Percentiles rank a stretch among this genome's conserved stretches.
phyloP scores from a whole-genome alignment of 768 basidiomycete genomes.

The Rhizopogon vinicolor region DNA sequence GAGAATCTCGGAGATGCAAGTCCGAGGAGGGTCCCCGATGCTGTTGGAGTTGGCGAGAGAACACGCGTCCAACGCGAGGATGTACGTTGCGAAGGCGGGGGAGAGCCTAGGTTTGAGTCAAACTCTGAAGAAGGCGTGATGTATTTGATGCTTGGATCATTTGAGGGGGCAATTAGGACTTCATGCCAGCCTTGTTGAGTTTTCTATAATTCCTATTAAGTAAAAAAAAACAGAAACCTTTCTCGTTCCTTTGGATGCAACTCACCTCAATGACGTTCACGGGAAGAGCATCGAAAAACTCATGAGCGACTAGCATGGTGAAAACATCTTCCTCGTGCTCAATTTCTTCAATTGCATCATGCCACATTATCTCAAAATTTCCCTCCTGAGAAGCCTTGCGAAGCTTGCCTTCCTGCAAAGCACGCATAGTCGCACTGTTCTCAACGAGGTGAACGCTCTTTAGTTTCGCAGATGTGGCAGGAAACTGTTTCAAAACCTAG shows the following conservation, averaged over 20 bases:
- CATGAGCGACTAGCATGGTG: conserved; percentile 90
- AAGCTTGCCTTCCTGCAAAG: conserved; percentile 56
- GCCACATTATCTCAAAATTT: conserved; percentile 57
- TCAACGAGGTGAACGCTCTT: conserved; percentile 75
- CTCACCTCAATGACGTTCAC: conserved; percentile 83
- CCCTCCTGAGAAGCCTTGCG: conserved; percentile 17
- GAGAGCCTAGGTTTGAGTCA: conserved; percentile 4
- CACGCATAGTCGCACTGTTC: conserved; percentile 64
- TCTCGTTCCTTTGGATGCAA: neutral
- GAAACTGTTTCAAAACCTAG: conserved; percentile 52
- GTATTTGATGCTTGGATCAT: conserved; percentile 33
- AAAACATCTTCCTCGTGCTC: conserved; percentile 45
- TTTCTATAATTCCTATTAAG: conserved; percentile 44
- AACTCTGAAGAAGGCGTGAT: conserved; percentile 18
- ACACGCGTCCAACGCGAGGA: conserved; percentile 54
- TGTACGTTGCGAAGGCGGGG: conserved; percentile 6
- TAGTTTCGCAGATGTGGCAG: conserved; percentile 27
- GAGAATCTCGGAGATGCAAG: conserved; percentile 68
- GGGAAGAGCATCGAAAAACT: conserved; percentile 96
- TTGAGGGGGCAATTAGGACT: conserved; percentile 56
- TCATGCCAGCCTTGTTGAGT: conserved; percentile 80
- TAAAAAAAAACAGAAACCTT: neutral
- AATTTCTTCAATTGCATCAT: conserved; percentile 68
- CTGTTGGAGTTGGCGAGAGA: conserved; percentile 54
- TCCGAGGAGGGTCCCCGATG: conserved; percentile 52